These are phyloP conservation scores for Thalia dealbata DNA, from an alignment of 176 grass and related monocot genomes.

Conservation along the genomic window DNA sequence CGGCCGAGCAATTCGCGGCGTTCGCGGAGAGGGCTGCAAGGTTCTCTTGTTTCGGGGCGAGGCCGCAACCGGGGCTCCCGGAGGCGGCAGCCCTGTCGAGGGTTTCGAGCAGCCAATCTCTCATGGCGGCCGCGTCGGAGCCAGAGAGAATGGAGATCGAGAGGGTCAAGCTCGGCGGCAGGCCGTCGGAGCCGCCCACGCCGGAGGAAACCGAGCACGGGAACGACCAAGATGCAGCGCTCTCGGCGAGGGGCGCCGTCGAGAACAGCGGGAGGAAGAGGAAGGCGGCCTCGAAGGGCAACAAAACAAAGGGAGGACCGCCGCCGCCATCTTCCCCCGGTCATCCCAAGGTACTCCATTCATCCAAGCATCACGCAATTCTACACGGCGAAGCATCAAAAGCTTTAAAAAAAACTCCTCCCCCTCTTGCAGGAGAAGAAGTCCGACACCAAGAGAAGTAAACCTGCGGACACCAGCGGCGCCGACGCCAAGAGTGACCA, in stretches of 20 bases:
- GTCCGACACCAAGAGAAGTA: slow-evolving; percentile 45
- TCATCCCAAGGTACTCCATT: slow-evolving; percentile 23
- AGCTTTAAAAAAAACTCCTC: not conserved
- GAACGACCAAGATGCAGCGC: not conserved
- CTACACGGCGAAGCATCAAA: not conserved
- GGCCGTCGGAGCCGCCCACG: not conserved
- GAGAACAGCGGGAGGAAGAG: slow-evolving; percentile 39
- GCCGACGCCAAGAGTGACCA: slow-evolving; percentile 33
- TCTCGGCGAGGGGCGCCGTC: not conserved
- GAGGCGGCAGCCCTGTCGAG: slow-evolving; percentile 32
- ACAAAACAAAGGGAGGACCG: slow-evolving; percentile 74
- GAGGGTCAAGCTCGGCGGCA: not conserved
- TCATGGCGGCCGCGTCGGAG: slow-evolving; percentile 15
- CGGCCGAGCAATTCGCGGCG: not conserved
- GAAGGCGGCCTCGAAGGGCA: slow-evolving; percentile 56
- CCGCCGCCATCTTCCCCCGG: slow-evolving; percentile 28
- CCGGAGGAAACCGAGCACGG: slow-evolving; percentile 13
- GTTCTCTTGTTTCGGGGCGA: slow-evolving; percentile 17
- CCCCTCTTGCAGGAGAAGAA: slow-evolving; percentile 27
- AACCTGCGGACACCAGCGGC: slow-evolving; percentile 13
- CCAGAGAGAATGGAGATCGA: not conserved
- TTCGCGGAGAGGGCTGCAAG: slow-evolving; percentile 4
- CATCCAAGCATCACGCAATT: not conserved
- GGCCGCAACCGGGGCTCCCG: slow-evolving; percentile 4
- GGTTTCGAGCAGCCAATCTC: slow-evolving; percentile 45